Evolutionary conservation across 2,329 filamentous ascomycete genomes (phyloP).

Genomic region (Fusarium transvaalense): DNA sequence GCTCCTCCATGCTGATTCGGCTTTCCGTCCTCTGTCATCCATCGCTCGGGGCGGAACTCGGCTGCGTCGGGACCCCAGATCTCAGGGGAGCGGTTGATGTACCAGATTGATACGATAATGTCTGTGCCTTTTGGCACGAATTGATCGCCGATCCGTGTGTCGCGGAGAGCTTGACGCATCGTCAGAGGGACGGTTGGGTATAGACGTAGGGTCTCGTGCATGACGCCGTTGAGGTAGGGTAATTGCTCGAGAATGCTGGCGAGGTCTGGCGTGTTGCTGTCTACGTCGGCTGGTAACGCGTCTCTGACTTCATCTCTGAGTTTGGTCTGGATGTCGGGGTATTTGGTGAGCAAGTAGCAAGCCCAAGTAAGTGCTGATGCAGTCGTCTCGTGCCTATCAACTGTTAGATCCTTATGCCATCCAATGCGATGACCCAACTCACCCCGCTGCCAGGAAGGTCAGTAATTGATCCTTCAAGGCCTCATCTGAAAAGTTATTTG

Average conservation of each 20-base stretch:
- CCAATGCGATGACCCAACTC: fast-evolving
- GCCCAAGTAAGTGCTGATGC: conserved; percentile 41
- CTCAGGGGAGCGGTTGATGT: conserved; percentile 71
- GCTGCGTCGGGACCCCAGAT: conserved; percentile 77
- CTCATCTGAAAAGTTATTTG: conserved; percentile 64
- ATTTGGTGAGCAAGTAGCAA: conserved; percentile 36
- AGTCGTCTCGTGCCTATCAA: conserved; percentile 35
- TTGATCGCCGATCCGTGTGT: conserved; percentile 69
- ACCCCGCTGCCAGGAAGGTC: conserved; percentile 62
- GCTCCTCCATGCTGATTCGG: conserved; percentile 76
- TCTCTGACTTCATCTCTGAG: conserved; percentile 32
- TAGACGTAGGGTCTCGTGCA: conserved; percentile 75
- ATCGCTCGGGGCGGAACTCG: conserved; percentile 77
- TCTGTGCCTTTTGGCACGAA: conserved; percentile 74
- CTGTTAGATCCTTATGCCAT: neutral
- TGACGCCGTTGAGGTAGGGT: conserved; percentile 76
- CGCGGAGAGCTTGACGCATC: conserved; percentile 67
- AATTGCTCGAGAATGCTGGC: conserved; percentile 70
- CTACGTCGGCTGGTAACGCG: neutral
- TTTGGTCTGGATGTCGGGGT: conserved; percentile 35
- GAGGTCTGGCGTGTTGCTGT: conserved; percentile 51
- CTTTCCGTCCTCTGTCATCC: conserved; percentile 64
- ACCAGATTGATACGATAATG: conserved; percentile 68
- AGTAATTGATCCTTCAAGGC: conserved; percentile 67
- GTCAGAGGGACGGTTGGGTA: conserved; percentile 76